phyloP scores from a whole-genome alignment of 495 filamentous ascomycete genomes.

The Penicillium antarcticum region DNA sequence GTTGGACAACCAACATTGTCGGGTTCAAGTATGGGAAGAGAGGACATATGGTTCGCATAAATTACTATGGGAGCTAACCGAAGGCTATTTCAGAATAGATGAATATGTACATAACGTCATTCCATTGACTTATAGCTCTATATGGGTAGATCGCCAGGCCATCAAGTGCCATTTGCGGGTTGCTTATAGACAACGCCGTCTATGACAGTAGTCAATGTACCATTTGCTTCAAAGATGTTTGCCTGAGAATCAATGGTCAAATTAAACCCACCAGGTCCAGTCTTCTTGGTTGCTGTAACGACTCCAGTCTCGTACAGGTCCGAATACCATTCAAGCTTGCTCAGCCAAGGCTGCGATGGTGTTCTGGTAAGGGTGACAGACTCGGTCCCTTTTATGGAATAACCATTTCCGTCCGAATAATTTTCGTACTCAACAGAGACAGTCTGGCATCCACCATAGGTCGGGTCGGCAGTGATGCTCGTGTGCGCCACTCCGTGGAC shows the following conservation, averaged over 20 bases:
- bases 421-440: constrained; percentile 1
- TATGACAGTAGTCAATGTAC: constrained; percentile 4
- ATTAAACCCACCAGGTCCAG: constrained; percentile 3
- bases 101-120: no score
- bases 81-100: no score
- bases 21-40: no score
- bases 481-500: constrained; percentile 5
- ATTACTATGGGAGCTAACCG: no score
- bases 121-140: no score
- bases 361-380: not conserved
- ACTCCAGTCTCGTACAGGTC: not conserved
- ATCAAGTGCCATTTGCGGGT: not conserved
- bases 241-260: not conserved
- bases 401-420: constrained; percentile 1
- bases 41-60: no score
- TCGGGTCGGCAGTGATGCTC: not conserved
- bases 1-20: no score
- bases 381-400: constrained; percentile 1
- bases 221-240: constrained; percentile 5
- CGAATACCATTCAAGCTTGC: constrained; percentile 4
- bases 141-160: no score
- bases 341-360: not conserved
- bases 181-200: constrained; percentile 2
- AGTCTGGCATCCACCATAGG: not conserved
- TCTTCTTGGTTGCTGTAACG: not conserved